Evolutionary conservation across 805 yeast genomes (phyloP), one percentile per base, ranked within the genome.

Genomic region (Dipodascopsis uninucleata): DNA sequence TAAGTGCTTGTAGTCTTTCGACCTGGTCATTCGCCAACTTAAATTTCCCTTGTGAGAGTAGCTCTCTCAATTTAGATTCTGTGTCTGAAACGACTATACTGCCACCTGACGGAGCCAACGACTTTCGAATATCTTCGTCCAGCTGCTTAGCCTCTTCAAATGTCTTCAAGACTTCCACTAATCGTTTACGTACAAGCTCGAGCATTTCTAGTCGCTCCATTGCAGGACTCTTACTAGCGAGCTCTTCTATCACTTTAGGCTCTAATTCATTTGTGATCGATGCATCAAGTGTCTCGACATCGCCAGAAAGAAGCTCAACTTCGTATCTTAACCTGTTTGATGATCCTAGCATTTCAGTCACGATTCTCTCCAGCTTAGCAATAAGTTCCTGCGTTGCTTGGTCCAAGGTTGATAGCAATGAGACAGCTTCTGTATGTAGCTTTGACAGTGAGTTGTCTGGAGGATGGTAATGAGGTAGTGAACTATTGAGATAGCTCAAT

Each of bases 261-360:
- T 38, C 31, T 5, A 50, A 24, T 17, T 43, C 45, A 12, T 32
- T 31, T 20, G 21, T 28, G 21, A 50, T 28, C 12, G 43, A 20
- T 10, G 26, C 17, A 31, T 43, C 47, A 9, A 50, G 34, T 28
- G 25, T 39, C 32, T 43, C 49, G 24, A 50, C 53, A 16, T 50
- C 55, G 20, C 55, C 55, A 1, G 52, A 43, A 24, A 50, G 42
- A 24, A 50, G 29, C 37, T 50, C 55, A 21, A 50, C 55, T 36
- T 50, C 55, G 41, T 50, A 50, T 29, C 41, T 43, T 28, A 50
- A 40, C 21, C 55, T 43, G 6, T 26, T 45, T 3, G 52, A 32
- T 12, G 50, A 45, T 9, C 45, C 31, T 32, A 50, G 43, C 55
- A 50, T 47, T 16, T 50, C 55, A 1, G 53, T 33, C 9, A 47